Base-by-base conservation (phyloP, 345 rosid genomes). In the Sonneratia alba region DNA sequence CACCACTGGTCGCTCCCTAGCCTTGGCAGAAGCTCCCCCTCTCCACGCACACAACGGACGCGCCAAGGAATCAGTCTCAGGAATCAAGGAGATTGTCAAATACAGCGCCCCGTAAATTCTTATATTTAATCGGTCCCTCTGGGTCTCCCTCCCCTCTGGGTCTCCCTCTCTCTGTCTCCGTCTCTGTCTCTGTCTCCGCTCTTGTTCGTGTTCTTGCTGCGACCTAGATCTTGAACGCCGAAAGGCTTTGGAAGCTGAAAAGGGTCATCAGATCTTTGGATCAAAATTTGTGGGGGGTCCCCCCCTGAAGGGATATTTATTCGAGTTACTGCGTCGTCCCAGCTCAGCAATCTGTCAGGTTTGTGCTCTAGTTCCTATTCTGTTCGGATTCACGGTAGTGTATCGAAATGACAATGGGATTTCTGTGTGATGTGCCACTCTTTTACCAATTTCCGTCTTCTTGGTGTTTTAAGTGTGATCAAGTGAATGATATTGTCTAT, bases 151-250 rank as follows among this genome's bases (percentile, higher is more conserved):
- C 32, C n/a, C n/a, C n/a, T n/a, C n/a, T n/a, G n/a, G n/a, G 7
- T 40, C 7, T 40, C 43, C 7, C 5, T 40, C 43, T 40, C 5
- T 40, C 43, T 40, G 43, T 15, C n/a, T 47, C 51, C 5, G 3
- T 47, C 51, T 40, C 43, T 7, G 13, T 47, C 51, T 47, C 66
- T 69, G 37, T 47, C 51, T 75, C 70, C 38, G 6, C 47, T 22
- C 42, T 38, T 67, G 75, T 59, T 64, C 67, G 66, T 67, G 56
- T 67, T 69, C 42, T 5, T 36, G 67, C 16, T 40, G 79, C 56
- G 72, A 72, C 71, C 73, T 59, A 73, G 82, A 79, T 79, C 82
- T 76, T 79, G 77, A 74, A 5, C 70, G 62, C 34, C 69, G 47
- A 70, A 19, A 22, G 19, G 47, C 51, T 13, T 40, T 9, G 36